These are phyloP conservation scores for Pistacia atlantica DNA, from an alignment of 345 rosid species.

Conservation along the genomic window DNA sequence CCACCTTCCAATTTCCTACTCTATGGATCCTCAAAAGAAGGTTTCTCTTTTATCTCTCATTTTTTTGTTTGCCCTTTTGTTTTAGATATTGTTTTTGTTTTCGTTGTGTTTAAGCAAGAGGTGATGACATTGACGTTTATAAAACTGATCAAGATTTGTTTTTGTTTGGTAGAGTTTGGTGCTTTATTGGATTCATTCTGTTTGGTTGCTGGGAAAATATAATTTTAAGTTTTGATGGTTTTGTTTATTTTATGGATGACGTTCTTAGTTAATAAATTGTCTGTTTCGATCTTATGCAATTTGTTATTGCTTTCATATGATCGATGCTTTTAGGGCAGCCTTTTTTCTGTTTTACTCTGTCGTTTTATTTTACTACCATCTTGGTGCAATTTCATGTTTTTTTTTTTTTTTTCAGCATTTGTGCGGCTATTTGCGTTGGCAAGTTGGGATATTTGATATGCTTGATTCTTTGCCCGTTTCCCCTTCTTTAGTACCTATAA, in stretches of 20 bases:
- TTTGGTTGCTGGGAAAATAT: neutral
- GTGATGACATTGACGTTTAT: neutral
- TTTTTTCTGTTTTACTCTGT: neutral
- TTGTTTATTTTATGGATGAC: no score
- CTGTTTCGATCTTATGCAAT: neutral
- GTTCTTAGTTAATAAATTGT: neutral
- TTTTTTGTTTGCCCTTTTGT: neutral
- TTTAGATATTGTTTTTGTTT: slow-evolving; percentile 9
- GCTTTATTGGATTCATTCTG: neutral
- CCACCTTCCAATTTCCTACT: slow-evolving; percentile 24
- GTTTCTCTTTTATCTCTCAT: slow-evolving; percentile 33
- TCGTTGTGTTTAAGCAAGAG: neutral
- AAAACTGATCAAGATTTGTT: neutral
- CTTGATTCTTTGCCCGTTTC: neutral
- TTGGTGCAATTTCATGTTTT: neutral
- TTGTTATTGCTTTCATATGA: neutral
- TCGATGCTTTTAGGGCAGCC: neutral
- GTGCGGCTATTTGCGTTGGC: neutral
- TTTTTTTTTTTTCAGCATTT: neutral
- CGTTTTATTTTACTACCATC: neutral
- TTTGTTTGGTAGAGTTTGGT: neutral
- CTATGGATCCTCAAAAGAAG: slow-evolving; percentile 84
- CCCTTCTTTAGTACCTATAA: neutral
- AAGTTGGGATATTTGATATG: neutral
- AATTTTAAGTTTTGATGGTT: no score